Percentiles rank a stretch among this genome's conserved stretches.
These are phyloP conservation scores for Dendrothele bispora DNA, from an alignment of 768 basidiomycete genomes.

Conservation along the genomic window DNA sequence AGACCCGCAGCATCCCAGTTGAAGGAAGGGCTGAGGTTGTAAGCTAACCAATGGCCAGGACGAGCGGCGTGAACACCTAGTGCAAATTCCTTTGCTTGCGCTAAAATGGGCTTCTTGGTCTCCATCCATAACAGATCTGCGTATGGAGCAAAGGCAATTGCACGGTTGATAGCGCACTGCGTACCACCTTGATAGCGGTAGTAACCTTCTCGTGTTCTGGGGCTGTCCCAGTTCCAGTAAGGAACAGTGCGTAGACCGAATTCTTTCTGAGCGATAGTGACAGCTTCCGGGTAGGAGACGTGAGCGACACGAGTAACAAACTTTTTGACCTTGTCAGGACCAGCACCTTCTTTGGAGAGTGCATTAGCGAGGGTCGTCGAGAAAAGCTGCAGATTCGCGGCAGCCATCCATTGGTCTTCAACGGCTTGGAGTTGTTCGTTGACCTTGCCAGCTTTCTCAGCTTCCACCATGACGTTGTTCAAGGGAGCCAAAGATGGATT, in stretches of 20 bases:
- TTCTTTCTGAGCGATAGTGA: conserved; percentile 74
- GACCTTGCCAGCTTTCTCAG: conserved; percentile 76
- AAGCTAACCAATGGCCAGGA: conserved; percentile 94
- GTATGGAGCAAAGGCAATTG: conserved; percentile 91
- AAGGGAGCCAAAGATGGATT: conserved; percentile 71
- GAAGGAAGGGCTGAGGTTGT: conserved; percentile 93
- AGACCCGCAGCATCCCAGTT: conserved; percentile 96
- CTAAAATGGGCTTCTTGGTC: conserved; percentile 90
- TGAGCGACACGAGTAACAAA: conserved; percentile 67
- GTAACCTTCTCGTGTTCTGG: conserved; percentile 93
- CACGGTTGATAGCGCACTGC: conserved; percentile 89
- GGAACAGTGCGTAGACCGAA: conserved; percentile 75
- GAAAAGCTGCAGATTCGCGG: conserved; percentile 82
- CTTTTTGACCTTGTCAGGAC: conserved; percentile 48
- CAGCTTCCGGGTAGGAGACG: conserved; percentile 67
- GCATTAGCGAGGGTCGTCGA: conserved; percentile 70
- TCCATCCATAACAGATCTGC: conserved; percentile 95
- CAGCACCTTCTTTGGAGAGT: conserved; percentile 56
- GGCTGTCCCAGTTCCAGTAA: conserved; percentile 94
- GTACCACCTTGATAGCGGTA: conserved; percentile 98
- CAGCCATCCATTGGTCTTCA: conserved; percentile 83
- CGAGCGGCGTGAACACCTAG: conserved; percentile 78
- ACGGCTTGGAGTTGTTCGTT: conserved; percentile 82
- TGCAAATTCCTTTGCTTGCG: conserved; percentile 92
- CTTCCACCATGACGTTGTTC: conserved; percentile 79